A percentile compares a stretch with the other conserved stretches of the same genome.
These are phyloP conservation scores for Tylopilus felleus DNA, from an alignment of 768 basidiomycete genomes.

Conservation along the genomic window DNA sequence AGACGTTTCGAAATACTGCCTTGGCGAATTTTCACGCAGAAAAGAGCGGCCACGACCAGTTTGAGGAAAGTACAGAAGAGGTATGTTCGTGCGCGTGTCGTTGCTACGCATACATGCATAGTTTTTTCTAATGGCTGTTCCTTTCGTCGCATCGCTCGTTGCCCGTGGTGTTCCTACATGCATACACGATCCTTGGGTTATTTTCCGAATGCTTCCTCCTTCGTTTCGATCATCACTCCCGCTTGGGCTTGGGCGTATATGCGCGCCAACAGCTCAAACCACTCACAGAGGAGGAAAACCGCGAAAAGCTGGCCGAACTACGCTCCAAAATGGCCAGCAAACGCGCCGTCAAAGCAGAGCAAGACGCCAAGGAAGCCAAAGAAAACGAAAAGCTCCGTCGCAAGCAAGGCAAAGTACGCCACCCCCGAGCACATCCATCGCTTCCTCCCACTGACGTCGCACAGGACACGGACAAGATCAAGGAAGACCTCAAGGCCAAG, in stretches of 20 bases:
- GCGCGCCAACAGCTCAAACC: constrained; percentile 57
- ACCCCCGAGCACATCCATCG: too few species aligned
- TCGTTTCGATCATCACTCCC: too few species aligned
- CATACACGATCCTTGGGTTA: neutral
- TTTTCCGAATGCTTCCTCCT: too few species aligned
- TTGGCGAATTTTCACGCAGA: constrained; percentile 92
- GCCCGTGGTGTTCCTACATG: neutral
- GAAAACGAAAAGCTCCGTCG: constrained; percentile 77
- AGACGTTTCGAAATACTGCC: constrained; percentile 82
- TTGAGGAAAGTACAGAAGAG: constrained; percentile 95
- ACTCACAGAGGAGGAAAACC: constrained; percentile 91
- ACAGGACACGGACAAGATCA: constrained; percentile 68
- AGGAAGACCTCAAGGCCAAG: constrained; percentile 75
- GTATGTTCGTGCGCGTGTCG: constrained; percentile 37
- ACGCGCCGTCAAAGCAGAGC: constrained; percentile 63
- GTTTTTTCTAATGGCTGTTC: too few species aligned
- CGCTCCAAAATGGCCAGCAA: constrained; percentile 78
- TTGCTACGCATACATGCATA: too few species aligned
- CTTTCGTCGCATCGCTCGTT: too few species aligned
- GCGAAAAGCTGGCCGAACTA: constrained; percentile 74
- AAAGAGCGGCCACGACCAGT: constrained; percentile 92
- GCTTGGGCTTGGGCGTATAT: too few species aligned
- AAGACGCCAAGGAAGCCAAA: constrained; percentile 70
- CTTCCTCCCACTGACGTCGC: neutral
- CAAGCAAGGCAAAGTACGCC: constrained; percentile 75